phyloP scores from a whole-genome alignment of 306 rosid species.

The Vicia faba region DNA sequence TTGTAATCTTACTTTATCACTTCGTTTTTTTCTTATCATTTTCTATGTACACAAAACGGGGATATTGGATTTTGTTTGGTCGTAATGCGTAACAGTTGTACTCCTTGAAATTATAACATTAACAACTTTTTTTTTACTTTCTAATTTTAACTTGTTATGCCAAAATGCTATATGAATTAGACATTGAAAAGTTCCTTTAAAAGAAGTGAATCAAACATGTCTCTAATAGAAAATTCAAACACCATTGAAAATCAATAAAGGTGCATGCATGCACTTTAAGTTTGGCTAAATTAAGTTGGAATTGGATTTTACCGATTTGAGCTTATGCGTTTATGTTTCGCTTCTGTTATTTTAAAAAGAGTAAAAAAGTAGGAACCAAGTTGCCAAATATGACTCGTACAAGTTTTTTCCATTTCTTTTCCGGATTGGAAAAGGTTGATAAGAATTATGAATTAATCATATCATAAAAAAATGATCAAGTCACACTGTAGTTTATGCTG shows the following conservation, averaged over 20 bases:
- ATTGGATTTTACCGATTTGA: constrained; percentile 18
- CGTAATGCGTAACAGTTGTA: constrained; percentile 61
- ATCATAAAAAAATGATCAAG: constrained; percentile 21
- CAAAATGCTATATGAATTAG: constrained; percentile 43
- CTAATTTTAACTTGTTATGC: constrained; percentile 25
- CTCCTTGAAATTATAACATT: constrained; percentile 21
- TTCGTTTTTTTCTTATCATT: constrained; percentile 32
- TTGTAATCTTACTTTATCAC: constrained; percentile 34
- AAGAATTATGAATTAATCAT: constrained; percentile 8
- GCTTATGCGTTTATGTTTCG: neutral
- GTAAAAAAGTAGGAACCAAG: constrained; percentile 8
- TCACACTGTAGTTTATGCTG: constrained; percentile 38
- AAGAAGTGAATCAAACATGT: constrained; percentile 28
- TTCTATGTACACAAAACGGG: constrained; percentile 42
- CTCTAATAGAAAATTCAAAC: constrained; percentile 34
- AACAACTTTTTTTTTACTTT: constrained; percentile 9
- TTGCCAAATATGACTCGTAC: constrained; percentile 24
- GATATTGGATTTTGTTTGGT: constrained; percentile 44
- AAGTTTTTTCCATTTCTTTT: neutral
- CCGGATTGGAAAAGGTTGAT: constrained; percentile 19
- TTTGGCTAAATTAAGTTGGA: constrained; percentile 8
- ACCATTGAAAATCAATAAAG: constrained; percentile 17
- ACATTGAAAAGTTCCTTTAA: constrained; percentile 10
- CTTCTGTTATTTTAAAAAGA: constrained; percentile 6
- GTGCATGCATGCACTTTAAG: constrained; percentile 4